Percentiles rank a stretch among this genome's conserved stretches.
These are phyloP conservation scores for Sporisorium graminicola DNA, from an alignment of 1,284 basidiomycete species.

Conservation along the genomic window DNA sequence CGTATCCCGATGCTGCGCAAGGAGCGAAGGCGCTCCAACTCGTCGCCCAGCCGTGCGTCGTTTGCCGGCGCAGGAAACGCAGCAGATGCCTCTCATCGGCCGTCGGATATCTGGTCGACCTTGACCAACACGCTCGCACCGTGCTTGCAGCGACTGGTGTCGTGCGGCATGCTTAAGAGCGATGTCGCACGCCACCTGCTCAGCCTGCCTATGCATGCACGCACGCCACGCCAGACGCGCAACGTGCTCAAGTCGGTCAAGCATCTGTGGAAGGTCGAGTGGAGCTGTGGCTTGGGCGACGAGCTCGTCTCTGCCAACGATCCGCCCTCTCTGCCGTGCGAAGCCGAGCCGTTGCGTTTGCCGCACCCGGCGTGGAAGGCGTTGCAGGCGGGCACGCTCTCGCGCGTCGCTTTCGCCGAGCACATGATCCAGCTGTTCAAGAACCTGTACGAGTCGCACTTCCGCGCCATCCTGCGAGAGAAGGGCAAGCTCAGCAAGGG, in stretches of 20 bases:
- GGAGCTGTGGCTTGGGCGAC: constrained; percentile 66
- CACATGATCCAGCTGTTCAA: constrained; percentile 70
- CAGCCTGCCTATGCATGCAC: constrained; percentile 69
- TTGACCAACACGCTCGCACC: constrained; percentile 69
- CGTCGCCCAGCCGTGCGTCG: constrained; percentile 41
- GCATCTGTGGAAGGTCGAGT: constrained; percentile 70
- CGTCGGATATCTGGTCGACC: constrained; percentile 69
- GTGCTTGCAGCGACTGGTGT: constrained; percentile 71
- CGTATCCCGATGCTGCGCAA: constrained; percentile 34
- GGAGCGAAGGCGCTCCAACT: constrained; percentile 49
- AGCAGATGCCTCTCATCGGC: constrained; percentile 11
- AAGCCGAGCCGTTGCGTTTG: constrained; percentile 62
- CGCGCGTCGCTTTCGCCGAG: constrained; percentile 68
- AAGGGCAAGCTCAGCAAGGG: constrained; percentile 69
- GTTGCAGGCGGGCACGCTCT: constrained; percentile 68
- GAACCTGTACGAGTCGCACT: constrained; percentile 71
- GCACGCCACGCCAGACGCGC: constrained; percentile 68
- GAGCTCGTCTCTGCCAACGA: constrained; percentile 27
- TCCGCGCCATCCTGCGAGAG: constrained; percentile 69
- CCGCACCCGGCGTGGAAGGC: constrained; percentile 71
- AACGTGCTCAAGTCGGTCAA: constrained; percentile 69
- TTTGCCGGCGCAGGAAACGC: constrained; percentile 3
- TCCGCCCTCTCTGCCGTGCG: constrained; percentile 36
- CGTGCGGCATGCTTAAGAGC: constrained; percentile 70
- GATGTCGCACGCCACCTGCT: constrained; percentile 70